Conservation (phyloP, 306 rosid genomes). For the Quercus aquifolioides region DNA sequence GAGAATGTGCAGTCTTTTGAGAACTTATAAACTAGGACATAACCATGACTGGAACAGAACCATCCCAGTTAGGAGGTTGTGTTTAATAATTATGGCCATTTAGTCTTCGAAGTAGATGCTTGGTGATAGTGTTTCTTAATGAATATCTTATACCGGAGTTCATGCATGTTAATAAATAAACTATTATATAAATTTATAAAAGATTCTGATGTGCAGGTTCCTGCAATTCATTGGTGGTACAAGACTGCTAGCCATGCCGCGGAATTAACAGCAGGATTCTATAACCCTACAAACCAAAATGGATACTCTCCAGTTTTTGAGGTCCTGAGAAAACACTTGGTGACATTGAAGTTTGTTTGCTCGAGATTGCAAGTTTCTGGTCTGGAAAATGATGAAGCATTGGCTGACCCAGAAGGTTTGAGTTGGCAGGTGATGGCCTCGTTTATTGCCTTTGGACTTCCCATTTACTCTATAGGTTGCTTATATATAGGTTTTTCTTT, state of each 20-base stretch:
- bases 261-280: slow-evolving; percentile 92
- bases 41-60: neutral
- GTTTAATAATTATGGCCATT: neutral
- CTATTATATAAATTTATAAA: slow-evolving; percentile 9
- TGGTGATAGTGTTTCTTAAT: neutral
- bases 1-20: neutral
- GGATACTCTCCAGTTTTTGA: slow-evolving; percentile 88
- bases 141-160: slow-evolving; percentile 4
- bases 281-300: slow-evolving; percentile 90
- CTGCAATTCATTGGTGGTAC: slow-evolving; percentile 95
- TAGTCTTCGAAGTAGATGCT: neutral
- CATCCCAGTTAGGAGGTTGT: neutral
- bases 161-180: slow-evolving; percentile 5
- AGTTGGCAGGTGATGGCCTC: slow-evolving; percentile 78
- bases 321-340: slow-evolving; percentile 70
- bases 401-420: slow-evolving; percentile 86
- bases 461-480: neutral
- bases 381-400: slow-evolving; percentile 66
- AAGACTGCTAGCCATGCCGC: slow-evolving; percentile 92
- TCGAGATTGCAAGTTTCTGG: slow-evolving; percentile 57
- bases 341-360: slow-evolving; percentile 78
- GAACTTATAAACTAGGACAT: neutral
- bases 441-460: slow-evolving; percentile 12
- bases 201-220: slow-evolving; percentile 59
- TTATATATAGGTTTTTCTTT: neutral